Evolutionary conservation across 768 basidiomycete species (phyloP).

Genomic region (Suillus discolor): DNA sequence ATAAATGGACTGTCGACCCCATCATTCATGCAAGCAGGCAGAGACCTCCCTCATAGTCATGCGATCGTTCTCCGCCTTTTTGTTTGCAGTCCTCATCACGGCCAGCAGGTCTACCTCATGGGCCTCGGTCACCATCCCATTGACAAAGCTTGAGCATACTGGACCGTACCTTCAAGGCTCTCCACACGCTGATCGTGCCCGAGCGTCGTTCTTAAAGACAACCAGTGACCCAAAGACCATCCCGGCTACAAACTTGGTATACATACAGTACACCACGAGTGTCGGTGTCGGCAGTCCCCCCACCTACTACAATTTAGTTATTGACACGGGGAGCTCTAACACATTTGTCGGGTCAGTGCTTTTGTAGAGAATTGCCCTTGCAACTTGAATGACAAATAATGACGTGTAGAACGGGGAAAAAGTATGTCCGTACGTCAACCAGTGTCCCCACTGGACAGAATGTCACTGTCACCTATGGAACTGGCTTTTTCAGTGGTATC

Average conservation of each 20-base stretch:
- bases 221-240: constrained; percentile 15
- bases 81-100: constrained; percentile 11
- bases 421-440: constrained; percentile 24
- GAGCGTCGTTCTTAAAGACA: constrained; percentile 16
- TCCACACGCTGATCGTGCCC: constrained; percentile 21
- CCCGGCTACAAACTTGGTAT: constrained; percentile 19
- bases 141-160: constrained; percentile 17
- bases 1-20: neutral
- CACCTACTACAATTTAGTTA: constrained; percentile 30
- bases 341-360: constrained; percentile 29
- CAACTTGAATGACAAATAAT: neutral
- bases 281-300: constrained; percentile 30
- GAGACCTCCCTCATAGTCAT: constrained; percentile 8
- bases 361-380: neutral
- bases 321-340: constrained; percentile 37
- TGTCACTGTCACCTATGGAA: constrained; percentile 15
- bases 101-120: constrained; percentile 10
- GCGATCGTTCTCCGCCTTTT: constrained; percentile 14
- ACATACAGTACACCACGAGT: constrained; percentile 21
- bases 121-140: constrained; percentile 9
- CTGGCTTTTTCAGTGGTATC: constrained; percentile 29
- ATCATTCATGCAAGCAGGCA: neutral
- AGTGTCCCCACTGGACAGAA: constrained; percentile 27
- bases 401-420: constrained; percentile 20
- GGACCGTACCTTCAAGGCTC: constrained; percentile 22